phyloP scores from a whole-genome alignment of 768 basidiomycete genomes.

The Suillus americanus region DNA sequence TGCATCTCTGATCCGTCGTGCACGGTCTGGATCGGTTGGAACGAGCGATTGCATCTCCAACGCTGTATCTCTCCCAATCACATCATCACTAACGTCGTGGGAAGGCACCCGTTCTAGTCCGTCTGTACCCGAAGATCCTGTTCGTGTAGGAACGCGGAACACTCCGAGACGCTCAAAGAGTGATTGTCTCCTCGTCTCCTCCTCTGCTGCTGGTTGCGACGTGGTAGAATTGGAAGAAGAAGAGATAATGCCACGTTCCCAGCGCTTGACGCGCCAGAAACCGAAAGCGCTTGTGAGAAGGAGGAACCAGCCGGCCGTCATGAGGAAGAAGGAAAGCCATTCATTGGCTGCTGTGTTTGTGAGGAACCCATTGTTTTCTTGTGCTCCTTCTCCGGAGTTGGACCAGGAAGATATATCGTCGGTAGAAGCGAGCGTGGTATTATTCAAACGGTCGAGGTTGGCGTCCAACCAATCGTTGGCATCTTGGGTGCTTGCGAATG shows the following conservation, averaged over 20 bases:
- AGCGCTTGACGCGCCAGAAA: conserved; percentile 88
- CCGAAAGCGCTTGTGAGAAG: conserved; percentile 88
- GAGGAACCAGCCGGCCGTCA: conserved; percentile 89
- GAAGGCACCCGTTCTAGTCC: conserved; percentile 15
- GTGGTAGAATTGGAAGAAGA: conserved; percentile 33
- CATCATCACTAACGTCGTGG: conserved; percentile 30
- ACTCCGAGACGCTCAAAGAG: conserved; percentile 30
- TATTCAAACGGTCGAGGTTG: conserved; percentile 22
- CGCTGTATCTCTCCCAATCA: neutral
- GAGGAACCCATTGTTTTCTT: conserved; percentile 25
- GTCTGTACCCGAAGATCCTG: conserved; percentile 13
- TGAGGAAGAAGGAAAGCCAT: conserved; percentile 93
- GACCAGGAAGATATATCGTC: conserved; percentile 28
- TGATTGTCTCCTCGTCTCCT: conserved; percentile 21
- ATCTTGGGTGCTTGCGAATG: conserved; percentile 44
- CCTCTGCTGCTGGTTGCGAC: conserved; percentile 19
- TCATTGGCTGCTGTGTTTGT: conserved; percentile 78
- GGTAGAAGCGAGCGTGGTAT: conserved; percentile 23
- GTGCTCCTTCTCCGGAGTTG: conserved; percentile 28
- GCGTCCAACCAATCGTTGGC: conserved; percentile 43
- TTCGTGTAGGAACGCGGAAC: conserved; percentile 11
- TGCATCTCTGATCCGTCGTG: conserved; percentile 43
- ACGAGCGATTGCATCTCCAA: neutral
- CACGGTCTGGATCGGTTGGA: conserved; percentile 44
- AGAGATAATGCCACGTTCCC: conserved; percentile 75